phyloP scores from a whole-genome alignment of 495 filamentous ascomycete species.

The Corynascus novoguineensis region DNA sequence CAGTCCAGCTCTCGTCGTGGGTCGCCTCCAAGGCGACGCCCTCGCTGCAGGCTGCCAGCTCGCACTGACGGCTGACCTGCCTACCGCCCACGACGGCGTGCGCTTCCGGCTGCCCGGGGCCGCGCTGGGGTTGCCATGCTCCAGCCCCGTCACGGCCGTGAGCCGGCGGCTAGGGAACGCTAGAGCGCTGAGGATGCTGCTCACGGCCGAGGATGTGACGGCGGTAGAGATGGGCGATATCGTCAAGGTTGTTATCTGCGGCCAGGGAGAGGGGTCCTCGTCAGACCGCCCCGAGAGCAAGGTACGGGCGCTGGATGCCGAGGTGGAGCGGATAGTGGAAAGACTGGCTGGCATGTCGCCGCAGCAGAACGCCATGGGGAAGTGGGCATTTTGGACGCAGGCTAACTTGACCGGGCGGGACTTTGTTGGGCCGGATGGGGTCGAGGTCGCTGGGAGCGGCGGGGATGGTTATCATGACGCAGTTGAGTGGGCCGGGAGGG shows the following conservation, averaged over 20 bases:
- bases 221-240: conserved; percentile 15
- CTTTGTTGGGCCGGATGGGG: conserved; percentile 1
- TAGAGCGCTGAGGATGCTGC: conserved; percentile 20
- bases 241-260: conserved; percentile 11
- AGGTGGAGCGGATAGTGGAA: conserved; percentile 13
- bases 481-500: conserved; percentile 18
- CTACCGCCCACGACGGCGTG: conserved; percentile 13
- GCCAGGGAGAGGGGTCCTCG: background rate
- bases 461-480: conserved; percentile 21
- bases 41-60: conserved; percentile 28
- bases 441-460: conserved; percentile 4
- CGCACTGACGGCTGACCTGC: conserved; percentile 24
- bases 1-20: conserved; percentile 23
- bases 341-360: conserved; percentile 19
- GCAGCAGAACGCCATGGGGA: conserved; percentile 26
- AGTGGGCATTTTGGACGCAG: conserved; percentile 32
- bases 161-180: conserved; percentile 14
- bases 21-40: conserved; percentile 21
- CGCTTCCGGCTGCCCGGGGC: conserved; percentile 22
- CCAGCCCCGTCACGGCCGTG: conserved; percentile 21
- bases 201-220: conserved; percentile 18
- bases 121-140: conserved; percentile 26
- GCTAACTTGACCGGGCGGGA: conserved; percentile 2
- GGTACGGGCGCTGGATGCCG: conserved; percentile 7
- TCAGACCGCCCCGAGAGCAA: background rate